These are phyloP conservation scores for Russula compacta DNA, from an alignment of 768 basidiomycete genomes.

Conservation along the genomic window DNA sequence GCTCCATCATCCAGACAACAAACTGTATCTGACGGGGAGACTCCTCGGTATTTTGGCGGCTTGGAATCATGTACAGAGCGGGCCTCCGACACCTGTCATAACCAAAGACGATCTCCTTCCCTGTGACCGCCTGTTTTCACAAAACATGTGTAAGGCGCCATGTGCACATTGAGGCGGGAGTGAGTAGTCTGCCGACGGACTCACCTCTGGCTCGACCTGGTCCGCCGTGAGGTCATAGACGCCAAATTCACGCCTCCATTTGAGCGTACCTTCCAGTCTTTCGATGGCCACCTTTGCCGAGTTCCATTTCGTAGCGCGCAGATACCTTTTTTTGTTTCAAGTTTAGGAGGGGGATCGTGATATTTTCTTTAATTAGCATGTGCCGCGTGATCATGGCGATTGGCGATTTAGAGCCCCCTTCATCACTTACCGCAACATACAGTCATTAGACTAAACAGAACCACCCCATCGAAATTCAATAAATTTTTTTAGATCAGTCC, in stretches of 20 bases:
- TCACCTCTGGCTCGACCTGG: conserved; percentile 66
- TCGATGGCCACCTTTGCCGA: conserved; percentile 42
- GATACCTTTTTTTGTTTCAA: conserved; percentile 39
- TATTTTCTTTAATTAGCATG: no score
- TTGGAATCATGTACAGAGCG: conserved; percentile 56
- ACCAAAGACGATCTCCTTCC: conserved; percentile 73
- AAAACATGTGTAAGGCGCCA: neutral
- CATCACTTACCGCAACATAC: conserved; percentile 48
- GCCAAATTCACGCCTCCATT: conserved; percentile 76
- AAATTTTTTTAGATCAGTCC: no score
- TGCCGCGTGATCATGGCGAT: no score
- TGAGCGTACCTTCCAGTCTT: conserved; percentile 61
- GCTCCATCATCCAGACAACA: conserved; percentile 70
- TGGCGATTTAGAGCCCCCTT: no score
- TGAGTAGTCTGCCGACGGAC: neutral
- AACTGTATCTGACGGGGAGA: conserved; percentile 60
- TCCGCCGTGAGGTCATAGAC: conserved; percentile 56
- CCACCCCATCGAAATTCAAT: neutral
- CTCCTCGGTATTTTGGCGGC: conserved; percentile 72
- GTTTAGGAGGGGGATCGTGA: no score
- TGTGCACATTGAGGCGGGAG: no score
- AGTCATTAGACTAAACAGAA: conserved; percentile 46
- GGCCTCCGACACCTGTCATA: conserved; percentile 61
- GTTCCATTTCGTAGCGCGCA: conserved; percentile 75
- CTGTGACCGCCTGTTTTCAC: conserved; percentile 56